Base-by-base conservation (phyloP, 768 basidiomycete species). In the Psilocybe subaeruginosa region DNA sequence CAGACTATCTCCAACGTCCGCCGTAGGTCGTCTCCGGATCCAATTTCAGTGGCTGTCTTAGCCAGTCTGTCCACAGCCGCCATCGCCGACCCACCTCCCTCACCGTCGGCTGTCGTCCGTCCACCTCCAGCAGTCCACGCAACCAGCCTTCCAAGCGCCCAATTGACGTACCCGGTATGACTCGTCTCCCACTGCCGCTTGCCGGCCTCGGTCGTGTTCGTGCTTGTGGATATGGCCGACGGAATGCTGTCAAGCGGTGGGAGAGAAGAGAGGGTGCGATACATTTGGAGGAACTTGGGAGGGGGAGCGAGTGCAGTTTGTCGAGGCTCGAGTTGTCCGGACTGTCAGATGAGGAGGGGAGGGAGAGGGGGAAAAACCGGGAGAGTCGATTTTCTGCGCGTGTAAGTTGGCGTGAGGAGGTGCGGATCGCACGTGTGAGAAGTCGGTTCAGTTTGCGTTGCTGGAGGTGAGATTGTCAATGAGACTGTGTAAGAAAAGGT, bases 161-260 rank as follows among this genome's bases (percentile, higher is more conserved):
- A 95, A 61, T 86, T 86, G 4, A 89, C 69, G 71, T 95, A 95
- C 4, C 91, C 92, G 1, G 82, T 80, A 69, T 84, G 83, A 71
- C 83, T 86, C 39, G 85, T 83, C 74, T 94, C 91, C 92, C 93
- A 95, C 8, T 82, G 82, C 43, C 87, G 83, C 70, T 91, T 91
- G 0, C 90, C 87, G 0, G 87, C 84, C 59, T 87, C 84, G 3
- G 79, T 67, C 27, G 76, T 69, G 27, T 79, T 73, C 35, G 78
- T 68, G 52, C 19, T 29, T 33, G 23, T 11, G 23, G 79, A 72
- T 8, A 77, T 70, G 27, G 78, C 71, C 7, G 81, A 66, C 3
- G 78, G 75, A 3, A 71, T 67, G 4, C 74, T 64, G 56, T 79
- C 76, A 46, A 82, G 74, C 1, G 77, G 68, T 2, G 87, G 83